Base-by-base conservation (phyloP, 495 filamentous ascomycete species). In the Xylaria castorea region DNA sequence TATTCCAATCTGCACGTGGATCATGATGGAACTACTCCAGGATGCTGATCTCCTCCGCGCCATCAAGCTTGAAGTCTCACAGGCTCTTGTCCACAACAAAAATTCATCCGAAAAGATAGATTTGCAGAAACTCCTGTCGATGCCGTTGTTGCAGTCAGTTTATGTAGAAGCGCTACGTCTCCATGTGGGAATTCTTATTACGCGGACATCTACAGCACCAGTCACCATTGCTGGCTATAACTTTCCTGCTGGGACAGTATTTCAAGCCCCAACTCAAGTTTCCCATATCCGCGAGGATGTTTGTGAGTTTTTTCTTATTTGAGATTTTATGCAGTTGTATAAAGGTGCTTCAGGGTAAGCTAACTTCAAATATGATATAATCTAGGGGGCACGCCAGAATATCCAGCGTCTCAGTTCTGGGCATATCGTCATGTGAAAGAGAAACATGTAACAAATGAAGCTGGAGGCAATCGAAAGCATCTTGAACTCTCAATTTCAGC, bases 151-250 rank as follows among this genome's bases (percentile, higher is more conserved):
- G 4, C 71, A 77, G 61, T 82, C 81, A 27, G 67, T 81, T 36
- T 82, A 78, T 63, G 74, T 74, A 22, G 84, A 85, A 72, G 71
- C 71, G 12, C 69, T 85, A 46, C 78, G 84, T 6, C 44, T 85
- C 27, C 80, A 78, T 46, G 75, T 82, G 12, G 69, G 74, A 25
- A 50, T 83, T 9, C 75, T 73, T n/a, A 53, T 79, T 42, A 80
- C 76, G 3, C 73, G 81, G 18, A 53, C 73, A 38, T 22, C 75
- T 0, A 68, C 14, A 18, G 57, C 75, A 22, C 60, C 72, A 9
- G 58, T 74, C 3, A 68, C 55, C 0, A 42, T 81, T 14, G 77
- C 62, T 3, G 80, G 77, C 0, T 75, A 75, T 48, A 64, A 36
- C 0, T 38, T 83, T 2, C 67, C 73, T 44, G 76, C 73, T 55